A percentile compares a stretch with the other conserved stretches of the same genome.
These are phyloP conservation scores for Crepidotus variabilis DNA, from an alignment of 768 basidiomycete genomes.

Conservation along the genomic window DNA sequence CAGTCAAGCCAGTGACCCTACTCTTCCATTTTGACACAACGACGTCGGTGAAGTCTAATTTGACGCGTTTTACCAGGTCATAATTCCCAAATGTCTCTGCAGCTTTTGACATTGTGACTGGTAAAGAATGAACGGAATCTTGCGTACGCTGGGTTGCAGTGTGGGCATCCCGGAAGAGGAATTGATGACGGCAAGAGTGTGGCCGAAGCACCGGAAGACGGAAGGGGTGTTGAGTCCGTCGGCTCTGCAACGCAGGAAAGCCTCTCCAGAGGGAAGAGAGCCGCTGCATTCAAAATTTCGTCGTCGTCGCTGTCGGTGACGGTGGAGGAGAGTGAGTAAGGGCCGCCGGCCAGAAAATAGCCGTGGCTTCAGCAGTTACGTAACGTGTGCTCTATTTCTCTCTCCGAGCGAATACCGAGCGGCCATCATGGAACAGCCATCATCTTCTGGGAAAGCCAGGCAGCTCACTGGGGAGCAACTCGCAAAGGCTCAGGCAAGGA, in stretches of 20 bases:
- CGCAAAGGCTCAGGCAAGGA: not conserved
- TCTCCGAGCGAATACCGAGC: not conserved
- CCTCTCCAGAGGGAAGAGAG: constrained; percentile 24
- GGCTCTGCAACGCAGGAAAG: constrained; percentile 13
- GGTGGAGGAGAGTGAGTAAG: not conserved
- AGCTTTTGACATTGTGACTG: constrained; percentile 24
- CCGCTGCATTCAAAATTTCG: constrained; percentile 29
- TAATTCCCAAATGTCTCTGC: constrained; percentile 67
- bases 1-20: constrained; percentile 78
- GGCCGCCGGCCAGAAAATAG: not conserved
- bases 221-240: constrained; percentile 10
- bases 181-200: constrained; percentile 17
- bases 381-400: not conserved
- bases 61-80: constrained; percentile 73
- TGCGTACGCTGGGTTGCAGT: constrained; percentile 11
- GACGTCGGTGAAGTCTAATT: constrained; percentile 78
- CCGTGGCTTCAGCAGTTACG: not conserved
- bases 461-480: not conserved
- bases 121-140: constrained; percentile 5
- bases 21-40: constrained; percentile 87
- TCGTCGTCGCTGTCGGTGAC: constrained; percentile 10
- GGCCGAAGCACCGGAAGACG: constrained; percentile 12
- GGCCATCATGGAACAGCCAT: not conserved
- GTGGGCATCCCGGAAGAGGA: constrained; percentile 27
- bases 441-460: not conserved